Evolutionary conservation across 176 grass and related monocot species (phyloP).

Genomic region (Zizania latifolia): DNA sequence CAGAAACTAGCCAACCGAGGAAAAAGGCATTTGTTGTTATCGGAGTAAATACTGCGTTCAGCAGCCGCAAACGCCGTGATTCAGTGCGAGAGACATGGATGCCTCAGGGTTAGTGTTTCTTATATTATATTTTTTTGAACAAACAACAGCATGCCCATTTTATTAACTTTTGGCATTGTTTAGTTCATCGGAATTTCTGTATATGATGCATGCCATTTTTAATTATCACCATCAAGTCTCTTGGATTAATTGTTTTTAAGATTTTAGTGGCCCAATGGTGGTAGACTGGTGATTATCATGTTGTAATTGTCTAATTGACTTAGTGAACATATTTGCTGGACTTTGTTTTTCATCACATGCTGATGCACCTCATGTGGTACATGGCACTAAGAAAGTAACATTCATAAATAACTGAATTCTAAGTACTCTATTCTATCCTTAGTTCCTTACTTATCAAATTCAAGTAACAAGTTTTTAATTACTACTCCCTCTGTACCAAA

Average conservation of each 20-base stretch:
- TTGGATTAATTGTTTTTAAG: not conserved
- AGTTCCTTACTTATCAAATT: not conserved
- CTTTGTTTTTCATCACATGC: not conserved
- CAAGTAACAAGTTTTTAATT: not conserved
- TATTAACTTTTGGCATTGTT: slow-evolving; percentile 21
- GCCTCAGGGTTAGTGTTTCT: slow-evolving; percentile 69
- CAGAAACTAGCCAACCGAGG: slow-evolving; percentile 35
- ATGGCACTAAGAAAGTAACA: too few relatives aligned
- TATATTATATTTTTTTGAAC: not conserved
- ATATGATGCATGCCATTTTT: too few relatives aligned
- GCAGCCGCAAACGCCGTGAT: slow-evolving; percentile 87
- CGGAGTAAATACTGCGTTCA: slow-evolving; percentile 89
- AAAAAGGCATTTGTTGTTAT: slow-evolving; percentile 86
- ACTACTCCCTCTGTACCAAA: too few relatives aligned
- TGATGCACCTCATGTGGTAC: not conserved
- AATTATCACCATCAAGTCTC: not conserved
- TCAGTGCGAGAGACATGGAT: slow-evolving; percentile 94
- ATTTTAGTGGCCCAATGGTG: not conserved
- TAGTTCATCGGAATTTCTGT: not conserved
- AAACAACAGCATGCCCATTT: slow-evolving; percentile 10
- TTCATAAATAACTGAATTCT: too few relatives aligned
- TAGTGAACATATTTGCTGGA: not conserved
- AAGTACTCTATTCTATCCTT: not conserved
- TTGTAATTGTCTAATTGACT: too few relatives aligned
- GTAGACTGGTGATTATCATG: not conserved